phyloP scores from a whole-genome alignment of 208 protist genomes.

The Leptomonas pyrrhocoris region DNA sequence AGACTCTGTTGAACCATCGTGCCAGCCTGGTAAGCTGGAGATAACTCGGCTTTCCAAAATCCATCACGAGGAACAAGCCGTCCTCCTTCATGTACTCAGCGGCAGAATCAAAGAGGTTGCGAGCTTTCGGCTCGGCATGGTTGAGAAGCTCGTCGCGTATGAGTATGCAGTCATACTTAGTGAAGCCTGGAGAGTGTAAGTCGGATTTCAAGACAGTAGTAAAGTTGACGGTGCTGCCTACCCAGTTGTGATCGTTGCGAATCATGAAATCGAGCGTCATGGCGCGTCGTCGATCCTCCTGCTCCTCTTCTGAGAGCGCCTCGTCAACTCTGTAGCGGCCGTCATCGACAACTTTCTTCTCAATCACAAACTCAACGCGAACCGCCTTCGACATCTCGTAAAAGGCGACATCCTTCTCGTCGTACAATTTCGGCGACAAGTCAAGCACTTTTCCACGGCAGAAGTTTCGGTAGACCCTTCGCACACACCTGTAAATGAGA shows the following conservation, averaged over 20 bases:
- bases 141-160: constrained; percentile 85
- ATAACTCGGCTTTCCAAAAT: constrained; percentile 68
- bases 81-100: constrained; percentile 54
- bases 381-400: constrained; percentile 80
- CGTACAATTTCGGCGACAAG: constrained; percentile 80
- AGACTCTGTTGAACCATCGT: constrained; percentile 60
- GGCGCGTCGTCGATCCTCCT: constrained; percentile 63
- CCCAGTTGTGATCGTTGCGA: constrained; percentile 84
- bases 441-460: constrained; percentile 76
- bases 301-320: constrained; percentile 46
- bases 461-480: constrained; percentile 48
- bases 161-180: constrained; percentile 78
- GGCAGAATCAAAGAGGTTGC: constrained; percentile 61
- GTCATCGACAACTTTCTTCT: constrained; percentile 71
- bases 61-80: constrained; percentile 76
- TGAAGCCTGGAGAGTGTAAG: constrained; percentile 44
- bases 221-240: constrained; percentile 81
- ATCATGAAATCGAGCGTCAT: constrained; percentile 90
- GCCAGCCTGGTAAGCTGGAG: constrained; percentile 33
- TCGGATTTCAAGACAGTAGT: constrained; percentile 51
- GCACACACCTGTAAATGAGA: constrained; percentile 59
- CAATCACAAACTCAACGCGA: constrained; percentile 79
- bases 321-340: constrained; percentile 62
- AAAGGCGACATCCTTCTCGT: constrained; percentile 64
- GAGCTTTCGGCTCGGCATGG: constrained; percentile 39